These are phyloP conservation scores for Citrullus mucosospermus DNA, from an alignment of 306 rosid species.

Conservation along the genomic window DNA sequence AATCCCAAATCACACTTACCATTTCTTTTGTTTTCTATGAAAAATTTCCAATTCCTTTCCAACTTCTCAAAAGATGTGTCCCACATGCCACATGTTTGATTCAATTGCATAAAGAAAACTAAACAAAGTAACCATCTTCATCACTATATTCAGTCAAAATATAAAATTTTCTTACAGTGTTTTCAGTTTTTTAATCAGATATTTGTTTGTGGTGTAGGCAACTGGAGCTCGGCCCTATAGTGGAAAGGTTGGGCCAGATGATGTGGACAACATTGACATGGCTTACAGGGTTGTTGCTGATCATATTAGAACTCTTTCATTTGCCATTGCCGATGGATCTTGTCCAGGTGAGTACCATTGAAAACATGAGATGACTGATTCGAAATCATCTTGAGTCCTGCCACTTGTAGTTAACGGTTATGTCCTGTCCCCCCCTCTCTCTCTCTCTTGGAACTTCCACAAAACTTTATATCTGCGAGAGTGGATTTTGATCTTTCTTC, in stretches of 20 bases:
- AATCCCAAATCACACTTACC: not conserved
- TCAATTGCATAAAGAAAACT: not conserved
- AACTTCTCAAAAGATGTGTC: not conserved
- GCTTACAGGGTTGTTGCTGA: constrained; percentile 77
- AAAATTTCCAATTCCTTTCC: not conserved
- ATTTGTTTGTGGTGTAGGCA: constrained; percentile 32
- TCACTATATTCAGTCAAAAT: not conserved
- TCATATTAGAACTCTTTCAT: constrained; percentile 59
- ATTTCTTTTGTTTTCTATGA: not conserved
- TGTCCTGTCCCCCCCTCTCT: not conserved
- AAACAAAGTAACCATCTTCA: not conserved
- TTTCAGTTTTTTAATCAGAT: not conserved
- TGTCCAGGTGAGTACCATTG: constrained; percentile 55
- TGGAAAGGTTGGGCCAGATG: constrained; percentile 84
- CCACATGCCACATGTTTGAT: not conserved
- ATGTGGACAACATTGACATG: constrained; percentile 78
- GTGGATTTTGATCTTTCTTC: not conserved
- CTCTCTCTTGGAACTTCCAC: not conserved
- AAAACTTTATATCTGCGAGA: not conserved
- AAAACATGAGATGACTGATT: not conserved
- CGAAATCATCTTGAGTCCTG: not conserved
- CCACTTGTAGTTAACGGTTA: constrained; percentile 3
- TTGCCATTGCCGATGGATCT: constrained; percentile 97
- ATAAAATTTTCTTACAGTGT: not conserved
- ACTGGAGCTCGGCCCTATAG: constrained; percentile 82